phyloP scores from a whole-genome alignment of 1,139 yeast species.

The Saccharomyces hybrid region DNA sequence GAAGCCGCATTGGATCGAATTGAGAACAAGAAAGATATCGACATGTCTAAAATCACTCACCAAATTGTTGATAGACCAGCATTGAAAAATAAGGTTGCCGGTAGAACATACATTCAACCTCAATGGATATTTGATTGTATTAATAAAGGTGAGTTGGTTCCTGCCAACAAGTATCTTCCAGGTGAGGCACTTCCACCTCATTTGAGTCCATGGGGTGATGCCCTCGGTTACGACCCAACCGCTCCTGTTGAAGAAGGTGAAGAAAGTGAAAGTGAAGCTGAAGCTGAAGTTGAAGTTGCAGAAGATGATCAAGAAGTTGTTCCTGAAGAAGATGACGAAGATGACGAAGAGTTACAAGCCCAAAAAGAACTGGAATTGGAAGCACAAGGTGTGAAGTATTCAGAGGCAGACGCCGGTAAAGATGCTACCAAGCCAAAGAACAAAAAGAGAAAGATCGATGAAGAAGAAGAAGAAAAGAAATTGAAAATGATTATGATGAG shows the following conservation, averaged over 20 bases:
- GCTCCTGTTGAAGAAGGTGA: slow-evolving; percentile 47
- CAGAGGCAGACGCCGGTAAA: slow-evolving; percentile 41
- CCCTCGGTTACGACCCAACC: slow-evolving; percentile 81
- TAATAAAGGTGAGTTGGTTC: slow-evolving; percentile 65
- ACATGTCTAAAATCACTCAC: slow-evolving; percentile 72
- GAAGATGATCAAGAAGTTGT: slow-evolving; percentile 37
- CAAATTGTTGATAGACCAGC: slow-evolving; percentile 92
- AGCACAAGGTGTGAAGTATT: slow-evolving; percentile 74
- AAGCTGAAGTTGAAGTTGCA: slow-evolving; percentile 41
- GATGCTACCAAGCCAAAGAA: slow-evolving; percentile 22
- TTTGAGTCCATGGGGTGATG: slow-evolving; percentile 98
- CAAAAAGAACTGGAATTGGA: slow-evolving; percentile 88
- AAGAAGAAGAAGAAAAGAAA: slow-evolving; percentile 75
- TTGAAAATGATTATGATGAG: slow-evolving; percentile 95
- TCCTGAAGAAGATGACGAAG: slow-evolving; percentile 42
- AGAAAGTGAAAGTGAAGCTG: slow-evolving; percentile 45
- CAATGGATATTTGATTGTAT: slow-evolving; percentile 96
- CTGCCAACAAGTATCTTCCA: slow-evolving; percentile 79
- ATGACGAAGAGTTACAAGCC: slow-evolving; percentile 54
- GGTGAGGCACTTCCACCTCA: slow-evolving; percentile 97
- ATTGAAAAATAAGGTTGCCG: slow-evolving; percentile 67
- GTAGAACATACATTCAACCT: slow-evolving; percentile 92
- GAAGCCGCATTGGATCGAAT: slow-evolving; percentile 84
- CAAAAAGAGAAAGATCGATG: slow-evolving; percentile 38
- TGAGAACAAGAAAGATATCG: slow-evolving; percentile 39